Base-by-base conservation (phyloP, 306 rosid genomes). In the Albizia julibrissin region DNA sequence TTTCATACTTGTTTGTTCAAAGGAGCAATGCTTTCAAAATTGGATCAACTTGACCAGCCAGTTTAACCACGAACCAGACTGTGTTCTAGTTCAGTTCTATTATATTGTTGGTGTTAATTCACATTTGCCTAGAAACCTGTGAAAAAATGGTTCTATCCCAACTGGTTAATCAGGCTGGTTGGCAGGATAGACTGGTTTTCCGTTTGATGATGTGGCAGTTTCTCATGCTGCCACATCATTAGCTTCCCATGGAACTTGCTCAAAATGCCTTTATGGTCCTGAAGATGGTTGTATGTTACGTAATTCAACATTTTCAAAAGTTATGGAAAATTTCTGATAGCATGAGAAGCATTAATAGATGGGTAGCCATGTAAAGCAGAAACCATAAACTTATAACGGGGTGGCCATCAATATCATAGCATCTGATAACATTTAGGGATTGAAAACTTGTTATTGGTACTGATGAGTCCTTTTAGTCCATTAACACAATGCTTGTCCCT, bases 391-490 rank as follows among this genome's bases (percentile, higher is more conserved):
- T 82, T 18, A 37, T 65, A 12, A 16, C 5, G n/a, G 43, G 34
- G 68, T 37, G 76, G 67, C 65, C 22, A 24, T 43, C 58, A 66
- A 67, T 16, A 19, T 62, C 47, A 54, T 79, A 10, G 39, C 50
- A 42, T 37, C 31, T 42, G 14, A 40, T 64, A 13, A 21, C 44
- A 40, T 29, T 18, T 34, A 59, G 69, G 21, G 18, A 31, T 43
- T 21, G 46, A 34, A 70, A 62, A 65, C 76, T 19, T 19, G 11
- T 26, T 52, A 18, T 52, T 34, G 44, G 50, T 42, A 64, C 44
- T 67, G 67, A 42, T 42, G 31, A 15, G 31, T 27, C 3, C 40
- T 86, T 47, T 33, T 15, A 43, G 65, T 75, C 77, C 77, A 76
- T 56, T 9, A 58, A 34, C 59, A 31, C n/a, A 46, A 26, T 59